Base-by-base conservation (phyloP, 352 stramenopile species). In the Globisporangium echinulatum region DNA sequence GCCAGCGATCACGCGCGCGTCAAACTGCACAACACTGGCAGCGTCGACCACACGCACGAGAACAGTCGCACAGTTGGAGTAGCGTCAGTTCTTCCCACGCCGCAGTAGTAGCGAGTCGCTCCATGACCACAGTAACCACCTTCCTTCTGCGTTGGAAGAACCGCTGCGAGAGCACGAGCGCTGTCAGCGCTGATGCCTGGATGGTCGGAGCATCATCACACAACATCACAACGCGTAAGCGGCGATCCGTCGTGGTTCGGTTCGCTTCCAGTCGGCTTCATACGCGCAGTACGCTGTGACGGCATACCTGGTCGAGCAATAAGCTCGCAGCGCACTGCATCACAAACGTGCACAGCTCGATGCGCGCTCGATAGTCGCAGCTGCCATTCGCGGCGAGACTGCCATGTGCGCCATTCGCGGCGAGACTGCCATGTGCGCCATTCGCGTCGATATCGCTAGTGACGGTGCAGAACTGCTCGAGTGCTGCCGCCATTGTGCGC, bases 1-100 rank as follows among this genome's bases (percentile, higher is more conserved):
- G 40, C 59, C 59, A 17, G 52, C 59, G 46, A 69, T 63, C 37
- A 69, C 15, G n/a, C 44, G 59, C n/a, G 44, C 17, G 43, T 69
- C 59, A 47, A 63, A 67, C 44, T 62, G 52, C 46, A 38, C 52
- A 47, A 61, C 61, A 58, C 62, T 68, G 53, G 25, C 25, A 25
- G 13, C 42, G 42, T 47, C 42, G 10, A n/a, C 42, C 13, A 5
- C 42, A 47, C 4, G 42, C 47, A 25, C 25, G 25, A 25, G 25
- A 25, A 25, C 25, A 25, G 25, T 25, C 25, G 25, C 25, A 25
- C 25, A 25, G 25, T 25, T 25, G 25, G 25, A 25, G 25, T 25
- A 25, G 25, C 25, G 25, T 25, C 25, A 25, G 25, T 25, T 25
- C 25, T 25, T 25, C 25, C 25, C 25, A 25, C 25, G 25, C 25